Conservation (phyloP, 108 stramenopile species). For the Halocafeteria seosinensis region DNA sequence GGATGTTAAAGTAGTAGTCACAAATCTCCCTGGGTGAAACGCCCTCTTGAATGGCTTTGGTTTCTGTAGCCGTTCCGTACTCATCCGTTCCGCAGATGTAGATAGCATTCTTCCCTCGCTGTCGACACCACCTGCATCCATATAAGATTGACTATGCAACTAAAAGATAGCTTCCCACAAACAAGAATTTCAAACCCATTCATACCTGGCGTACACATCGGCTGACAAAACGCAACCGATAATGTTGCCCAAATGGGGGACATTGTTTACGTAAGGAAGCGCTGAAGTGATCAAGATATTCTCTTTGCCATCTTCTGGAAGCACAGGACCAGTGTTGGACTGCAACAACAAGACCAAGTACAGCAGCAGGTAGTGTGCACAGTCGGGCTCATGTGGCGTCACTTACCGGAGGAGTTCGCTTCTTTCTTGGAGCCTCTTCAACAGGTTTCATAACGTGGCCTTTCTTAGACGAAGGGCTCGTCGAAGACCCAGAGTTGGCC, state of each 20-base stretch:
- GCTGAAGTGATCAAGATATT: background rate
- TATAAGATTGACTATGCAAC: too few relatives aligned
- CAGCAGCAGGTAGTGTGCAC: too few relatives aligned
- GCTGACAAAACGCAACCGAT: constrained; percentile 3
- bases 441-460: too few relatives aligned
- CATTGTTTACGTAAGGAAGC: constrained; percentile 3
- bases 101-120: background rate
- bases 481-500: too few relatives aligned
- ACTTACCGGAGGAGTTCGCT: too few relatives aligned
- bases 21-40: background rate
- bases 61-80: constrained; percentile 4
- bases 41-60: background rate
- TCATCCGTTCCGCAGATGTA: constrained; percentile 6
- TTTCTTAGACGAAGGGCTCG: too few relatives aligned
- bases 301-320: background rate
- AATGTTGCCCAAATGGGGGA: constrained; percentile 2
- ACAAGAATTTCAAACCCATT: too few relatives aligned
- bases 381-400: too few relatives aligned
- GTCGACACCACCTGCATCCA: background rate
- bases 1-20: constrained; percentile 4
- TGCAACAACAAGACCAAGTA: too few relatives aligned
- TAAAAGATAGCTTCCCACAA: too few relatives aligned
- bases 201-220: background rate
- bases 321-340: background rate
- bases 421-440: too few relatives aligned